These are phyloP conservation scores for Trypanosoma grayi DNA, from an alignment of 208 protist species.

Conservation along the genomic window DNA sequence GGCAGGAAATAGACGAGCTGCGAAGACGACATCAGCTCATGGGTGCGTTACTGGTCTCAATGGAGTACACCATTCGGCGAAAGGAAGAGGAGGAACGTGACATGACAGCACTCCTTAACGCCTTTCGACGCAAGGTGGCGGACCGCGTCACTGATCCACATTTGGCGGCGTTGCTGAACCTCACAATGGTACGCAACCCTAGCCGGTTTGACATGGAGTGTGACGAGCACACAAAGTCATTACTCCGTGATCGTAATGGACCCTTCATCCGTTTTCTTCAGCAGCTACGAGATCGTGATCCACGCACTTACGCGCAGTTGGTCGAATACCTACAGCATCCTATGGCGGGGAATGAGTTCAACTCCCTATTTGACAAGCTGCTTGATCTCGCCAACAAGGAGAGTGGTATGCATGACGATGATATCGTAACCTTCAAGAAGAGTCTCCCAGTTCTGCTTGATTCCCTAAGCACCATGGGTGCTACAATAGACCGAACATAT, in stretches of 20 bases:
- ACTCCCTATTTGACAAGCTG: slow-evolving; percentile 44
- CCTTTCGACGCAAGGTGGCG: slow-evolving; percentile 60
- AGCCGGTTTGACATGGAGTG: slow-evolving; percentile 67
- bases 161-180: slow-evolving; percentile 55
- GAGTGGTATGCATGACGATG: slow-evolving; percentile 29
- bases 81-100: slow-evolving; percentile 80
- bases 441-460: slow-evolving; percentile 46
- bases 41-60: slow-evolving; percentile 53
- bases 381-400: slow-evolving; percentile 49
- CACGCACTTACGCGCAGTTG: slow-evolving; percentile 58
- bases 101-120: slow-evolving; percentile 67
- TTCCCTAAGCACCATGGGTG: slow-evolving; percentile 1
- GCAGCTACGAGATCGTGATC: slow-evolving; percentile 43
- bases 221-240: slow-evolving; percentile 47
- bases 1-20: slow-evolving; percentile 43
- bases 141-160: slow-evolving; percentile 59
- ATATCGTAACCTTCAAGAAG: slow-evolving; percentile 54
- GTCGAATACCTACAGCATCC: slow-evolving; percentile 66
- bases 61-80: slow-evolving; percentile 79
- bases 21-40: slow-evolving; percentile 40
- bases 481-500: background rate
- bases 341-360: slow-evolving; percentile 16
- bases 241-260: slow-evolving; percentile 57
- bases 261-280: slow-evolving; percentile 76
- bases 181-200: slow-evolving; percentile 71